These are phyloP conservation scores for Xylaria hypoxylon DNA, from an alignment of 2,329 filamentous ascomycete genomes.

Conservation along the genomic window DNA sequence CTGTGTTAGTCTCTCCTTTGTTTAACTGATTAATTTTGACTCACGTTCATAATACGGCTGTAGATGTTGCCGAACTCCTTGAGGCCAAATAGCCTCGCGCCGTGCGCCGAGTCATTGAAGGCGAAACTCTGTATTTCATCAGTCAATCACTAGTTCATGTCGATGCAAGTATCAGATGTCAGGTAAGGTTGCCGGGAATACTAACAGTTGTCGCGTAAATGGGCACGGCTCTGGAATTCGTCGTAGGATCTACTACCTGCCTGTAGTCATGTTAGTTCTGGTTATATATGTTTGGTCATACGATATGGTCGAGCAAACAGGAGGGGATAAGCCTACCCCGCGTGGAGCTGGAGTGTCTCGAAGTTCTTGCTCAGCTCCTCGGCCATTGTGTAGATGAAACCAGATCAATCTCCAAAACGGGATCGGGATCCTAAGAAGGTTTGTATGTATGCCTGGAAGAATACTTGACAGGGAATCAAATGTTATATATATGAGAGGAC, in stretches of 20 bases:
- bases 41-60: slow-evolving; percentile 92
- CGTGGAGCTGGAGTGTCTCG: slow-evolving; percentile 87
- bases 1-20: neutral
- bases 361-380: slow-evolving; percentile 71
- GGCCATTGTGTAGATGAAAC: slow-evolving; percentile 53
- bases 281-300: neutral
- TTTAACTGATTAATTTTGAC: slow-evolving; percentile 1
- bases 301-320: slow-evolving; percentile 1
- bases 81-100: slow-evolving; percentile 92
- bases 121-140: slow-evolving; percentile 74
- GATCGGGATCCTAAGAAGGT: slow-evolving; percentile 11
- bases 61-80: slow-evolving; percentile 99
- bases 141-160: slow-evolving; percentile 20
- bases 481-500: slow-evolving; percentile 3
- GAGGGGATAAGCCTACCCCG: slow-evolving; percentile 68
- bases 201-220: slow-evolving; percentile 89
- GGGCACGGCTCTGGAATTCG: slow-evolving; percentile 90
- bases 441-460: neutral
- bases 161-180: neutral
- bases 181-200: slow-evolving; percentile 23
- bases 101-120: slow-evolving; percentile 97
- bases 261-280: slow-evolving; percentile 58
- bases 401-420: slow-evolving; percentile 20
- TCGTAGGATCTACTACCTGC: slow-evolving; percentile 81
- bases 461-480: neutral